Conservation (phyloP, 768 basidiomycete species). For the Amanita rimosa region DNA sequence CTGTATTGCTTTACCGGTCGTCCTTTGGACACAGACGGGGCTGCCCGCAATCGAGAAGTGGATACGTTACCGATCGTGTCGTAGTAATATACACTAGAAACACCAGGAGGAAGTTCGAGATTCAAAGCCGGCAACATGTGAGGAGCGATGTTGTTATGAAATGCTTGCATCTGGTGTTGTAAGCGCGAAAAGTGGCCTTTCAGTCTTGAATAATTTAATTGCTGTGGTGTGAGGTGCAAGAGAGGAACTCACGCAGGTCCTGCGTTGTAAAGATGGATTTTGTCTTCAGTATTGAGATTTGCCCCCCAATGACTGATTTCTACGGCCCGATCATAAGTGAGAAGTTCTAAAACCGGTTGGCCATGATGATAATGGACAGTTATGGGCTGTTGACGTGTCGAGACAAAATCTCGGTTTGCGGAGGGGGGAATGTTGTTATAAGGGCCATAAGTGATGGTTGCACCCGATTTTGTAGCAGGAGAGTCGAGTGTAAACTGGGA, state of each 20-base stretch:
- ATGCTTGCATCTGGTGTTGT: constrained; percentile 69
- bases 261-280: constrained; percentile 75
- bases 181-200: constrained; percentile 95
- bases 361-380: constrained; percentile 74
- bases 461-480: constrained; percentile 60
- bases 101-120: constrained; percentile 76
- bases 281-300: constrained; percentile 89
- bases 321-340: constrained; percentile 58
- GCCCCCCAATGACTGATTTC: constrained; percentile 98
- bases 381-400: constrained; percentile 52
- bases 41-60: constrained; percentile 72
- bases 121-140: constrained; percentile 65
- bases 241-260: constrained; percentile 66
- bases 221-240: not conserved
- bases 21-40: constrained; percentile 53
- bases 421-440: constrained; percentile 67
- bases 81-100: constrained; percentile 78
- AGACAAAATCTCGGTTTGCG: constrained; percentile 40
- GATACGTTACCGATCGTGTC: constrained; percentile 96
- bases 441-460: constrained; percentile 83
- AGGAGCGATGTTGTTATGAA: constrained; percentile 51
- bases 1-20: constrained; percentile 43
- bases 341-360: constrained; percentile 71
- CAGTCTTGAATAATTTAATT: constrained; percentile 36
- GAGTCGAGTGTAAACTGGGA: constrained; percentile 50